phyloP scores from a whole-genome alignment of 2,329 filamentous ascomycete genomes.

The Trichophaea hybrida region DNA sequence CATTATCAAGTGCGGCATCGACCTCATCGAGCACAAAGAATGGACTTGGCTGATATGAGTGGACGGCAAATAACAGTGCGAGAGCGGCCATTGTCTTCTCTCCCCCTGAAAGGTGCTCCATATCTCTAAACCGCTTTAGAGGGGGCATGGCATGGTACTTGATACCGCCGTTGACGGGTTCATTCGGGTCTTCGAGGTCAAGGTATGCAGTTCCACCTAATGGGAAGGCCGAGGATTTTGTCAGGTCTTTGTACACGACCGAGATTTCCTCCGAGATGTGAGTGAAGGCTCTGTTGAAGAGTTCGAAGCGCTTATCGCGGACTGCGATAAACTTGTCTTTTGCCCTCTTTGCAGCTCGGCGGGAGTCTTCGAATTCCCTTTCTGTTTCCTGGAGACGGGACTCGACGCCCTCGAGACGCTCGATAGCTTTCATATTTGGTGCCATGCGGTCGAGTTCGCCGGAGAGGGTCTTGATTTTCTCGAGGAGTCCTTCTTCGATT shows the following conservation, averaged over 20 bases:
- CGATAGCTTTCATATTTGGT: constrained; percentile 90
- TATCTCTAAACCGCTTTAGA: constrained; percentile 93
- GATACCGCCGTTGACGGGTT: constrained; percentile 87
- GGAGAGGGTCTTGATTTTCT: constrained; percentile 60
- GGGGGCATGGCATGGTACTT: constrained; percentile 99
- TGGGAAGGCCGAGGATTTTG: constrained; percentile 76
- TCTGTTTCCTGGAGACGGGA: constrained; percentile 69
- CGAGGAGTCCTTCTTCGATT: constrained; percentile 56
- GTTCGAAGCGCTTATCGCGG: constrained; percentile 63
- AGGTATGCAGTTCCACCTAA: constrained; percentile 76
- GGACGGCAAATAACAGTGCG: constrained; percentile 90
- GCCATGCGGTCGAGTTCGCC: constrained; percentile 83
- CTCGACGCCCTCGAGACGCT: constrained; percentile 76
- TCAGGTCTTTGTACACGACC: constrained; percentile 88
- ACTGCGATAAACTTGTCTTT: constrained; percentile 73
- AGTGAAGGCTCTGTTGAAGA: constrained; percentile 88
- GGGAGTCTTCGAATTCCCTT: constrained; percentile 76
- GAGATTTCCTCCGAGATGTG: constrained; percentile 94
- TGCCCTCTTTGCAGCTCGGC: constrained; percentile 55
- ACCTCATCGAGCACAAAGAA: constrained; percentile 99
- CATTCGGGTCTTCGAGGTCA: constrained; percentile 90
- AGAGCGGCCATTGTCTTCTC: constrained; percentile 98
- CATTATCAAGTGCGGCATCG: constrained; percentile 93
- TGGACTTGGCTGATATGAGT: constrained; percentile 85
- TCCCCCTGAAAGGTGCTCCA: constrained; percentile 93